A percentile compares a stretch with the other conserved stretches of the same genome.
These are phyloP conservation scores for Hemileccinum impolitum DNA, from an alignment of 768 basidiomycete genomes.

Conservation along the genomic window DNA sequence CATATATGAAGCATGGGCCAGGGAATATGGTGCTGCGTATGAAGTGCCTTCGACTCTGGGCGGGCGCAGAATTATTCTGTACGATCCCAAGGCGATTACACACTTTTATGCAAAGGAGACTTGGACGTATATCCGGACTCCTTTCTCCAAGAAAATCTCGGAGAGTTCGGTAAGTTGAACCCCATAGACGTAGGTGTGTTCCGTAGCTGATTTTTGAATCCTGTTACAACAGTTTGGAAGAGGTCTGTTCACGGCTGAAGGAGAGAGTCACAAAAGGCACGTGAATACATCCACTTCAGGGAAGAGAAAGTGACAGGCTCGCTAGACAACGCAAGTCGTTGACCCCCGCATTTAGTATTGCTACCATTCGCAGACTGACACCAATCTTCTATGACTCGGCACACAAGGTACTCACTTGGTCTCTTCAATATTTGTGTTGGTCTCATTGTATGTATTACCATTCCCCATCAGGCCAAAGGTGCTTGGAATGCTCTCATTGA, in stretches of 20 bases:
- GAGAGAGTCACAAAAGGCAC: conserved; percentile 44
- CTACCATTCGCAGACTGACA: conserved; percentile 22
- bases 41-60: conserved; percentile 13
- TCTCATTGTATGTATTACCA: neutral
- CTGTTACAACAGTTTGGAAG: conserved; percentile 18
- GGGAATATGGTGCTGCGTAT: conserved; percentile 14
- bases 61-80: conserved; percentile 11
- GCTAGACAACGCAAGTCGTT: conserved; percentile 26
- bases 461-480: conserved; percentile 22
- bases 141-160: conserved; percentile 32
- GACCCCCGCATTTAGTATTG: conserved; percentile 24
- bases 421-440: neutral
- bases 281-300: neutral
- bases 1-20: conserved; percentile 20
- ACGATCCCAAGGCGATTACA: conserved; percentile 38
- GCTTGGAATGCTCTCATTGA: conserved; percentile 31
- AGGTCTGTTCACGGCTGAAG: conserved; percentile 31
- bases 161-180: conserved; percentile 15
- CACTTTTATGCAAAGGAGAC: conserved; percentile 10
- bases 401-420: conserved; percentile 16
- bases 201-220: neutral
- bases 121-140: conserved; percentile 40
- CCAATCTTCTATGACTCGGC: conserved; percentile 28
- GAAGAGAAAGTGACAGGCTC: neutral
- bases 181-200: neutral